Percentiles rank a stretch among this genome's conserved stretches.
Evolutionary conservation across 2,329 filamentous ascomycete genomes (phyloP).

Genomic region (Penicillium sp.): DNA sequence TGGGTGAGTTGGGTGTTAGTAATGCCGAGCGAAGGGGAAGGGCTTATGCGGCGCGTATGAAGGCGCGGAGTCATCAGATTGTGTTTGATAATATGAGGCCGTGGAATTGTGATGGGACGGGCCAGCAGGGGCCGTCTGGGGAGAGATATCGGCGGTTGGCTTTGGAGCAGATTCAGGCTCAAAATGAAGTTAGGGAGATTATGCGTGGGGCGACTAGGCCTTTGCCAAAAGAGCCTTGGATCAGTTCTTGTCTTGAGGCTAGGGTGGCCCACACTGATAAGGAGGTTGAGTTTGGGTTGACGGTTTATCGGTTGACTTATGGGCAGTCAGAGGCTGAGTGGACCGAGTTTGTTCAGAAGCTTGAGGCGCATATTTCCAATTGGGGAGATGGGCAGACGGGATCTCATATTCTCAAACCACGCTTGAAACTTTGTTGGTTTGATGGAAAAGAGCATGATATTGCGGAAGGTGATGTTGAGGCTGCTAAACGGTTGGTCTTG

Average conservation of each 20-base stretch:
- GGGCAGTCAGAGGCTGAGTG: conserved; percentile 22
- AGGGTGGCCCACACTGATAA: neutral
- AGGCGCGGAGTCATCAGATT: conserved; percentile 3
- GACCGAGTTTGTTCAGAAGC: conserved; percentile 16
- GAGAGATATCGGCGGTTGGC: neutral
- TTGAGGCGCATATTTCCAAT: conserved; percentile 22
- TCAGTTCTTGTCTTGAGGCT: neutral
- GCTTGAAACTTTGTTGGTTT: conserved; percentile 27
- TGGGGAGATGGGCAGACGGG: conserved; percentile 26
- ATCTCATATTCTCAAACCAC: conserved; percentile 16
- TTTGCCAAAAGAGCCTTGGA: conserved; percentile 21
- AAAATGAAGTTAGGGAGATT: conserved; percentile 12
- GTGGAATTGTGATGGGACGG: neutral
- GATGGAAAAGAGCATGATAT: conserved; percentile 24
- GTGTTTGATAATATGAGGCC: neutral
- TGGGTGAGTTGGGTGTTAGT: neutral
- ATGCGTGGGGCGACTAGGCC: conserved; percentile 10
- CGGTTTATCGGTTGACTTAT: conserved; percentile 27
- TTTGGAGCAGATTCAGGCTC: conserved; percentile 6
- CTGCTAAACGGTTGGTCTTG: conserved; percentile 7
- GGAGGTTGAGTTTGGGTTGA: conserved; percentile 11
- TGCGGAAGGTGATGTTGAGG: conserved; percentile 13
- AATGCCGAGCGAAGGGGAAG: neutral
- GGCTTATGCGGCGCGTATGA: conserved; percentile 11
- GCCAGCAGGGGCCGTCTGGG: neutral